These are phyloP conservation scores for Lodderomyces beijingensis DNA, from an alignment of 1,139 yeast genomes.

Conservation along the genomic window DNA sequence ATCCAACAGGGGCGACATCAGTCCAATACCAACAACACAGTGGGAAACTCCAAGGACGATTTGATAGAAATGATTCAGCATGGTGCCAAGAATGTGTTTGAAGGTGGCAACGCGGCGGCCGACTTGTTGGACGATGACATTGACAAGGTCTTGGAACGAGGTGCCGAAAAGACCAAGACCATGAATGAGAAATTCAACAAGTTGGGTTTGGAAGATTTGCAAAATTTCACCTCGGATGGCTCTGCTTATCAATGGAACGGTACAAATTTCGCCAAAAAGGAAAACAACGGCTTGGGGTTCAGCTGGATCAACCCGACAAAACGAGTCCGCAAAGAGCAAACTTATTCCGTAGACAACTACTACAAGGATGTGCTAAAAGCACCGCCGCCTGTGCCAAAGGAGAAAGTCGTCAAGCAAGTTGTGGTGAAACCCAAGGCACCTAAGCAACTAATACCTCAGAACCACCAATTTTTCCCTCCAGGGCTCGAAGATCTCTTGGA, in stretches of 20 bases:
- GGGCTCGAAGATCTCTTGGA: conserved; percentile 63
- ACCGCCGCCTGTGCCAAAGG: conserved; percentile 21
- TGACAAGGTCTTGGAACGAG: conserved; percentile 70
- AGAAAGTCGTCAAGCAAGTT: conserved; percentile 12
- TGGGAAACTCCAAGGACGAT: conserved; percentile 68
- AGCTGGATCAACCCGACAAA: conserved; percentile 86
- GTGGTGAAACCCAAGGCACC: conserved; percentile 51
- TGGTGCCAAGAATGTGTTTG: conserved; percentile 88
- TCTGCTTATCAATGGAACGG: conserved; percentile 99
- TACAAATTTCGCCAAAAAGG: conserved; percentile 75
- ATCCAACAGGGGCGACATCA: conserved; percentile 86
- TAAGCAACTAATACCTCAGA: conserved; percentile 66
- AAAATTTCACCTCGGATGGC: conserved; percentile 79
- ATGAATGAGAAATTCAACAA: conserved; percentile 77
- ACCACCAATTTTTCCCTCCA: conserved; percentile 82
- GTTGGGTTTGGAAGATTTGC: conserved; percentile 87
- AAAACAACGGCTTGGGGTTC: conserved; percentile 40
- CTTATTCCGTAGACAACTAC: conserved; percentile 82
- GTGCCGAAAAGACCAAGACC: conserved; percentile 75
- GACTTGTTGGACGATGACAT: conserved; percentile 64
- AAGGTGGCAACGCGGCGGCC: conserved; percentile 26
- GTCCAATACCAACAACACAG: conserved; percentile 30
- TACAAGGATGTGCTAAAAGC: conserved; percentile 71
- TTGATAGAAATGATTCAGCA: conserved; percentile 93
- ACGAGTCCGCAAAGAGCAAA: conserved; percentile 85